Conservation (phyloP, 2,329 filamentous ascomycete genomes). For the Diaporthe batatas region DNA sequence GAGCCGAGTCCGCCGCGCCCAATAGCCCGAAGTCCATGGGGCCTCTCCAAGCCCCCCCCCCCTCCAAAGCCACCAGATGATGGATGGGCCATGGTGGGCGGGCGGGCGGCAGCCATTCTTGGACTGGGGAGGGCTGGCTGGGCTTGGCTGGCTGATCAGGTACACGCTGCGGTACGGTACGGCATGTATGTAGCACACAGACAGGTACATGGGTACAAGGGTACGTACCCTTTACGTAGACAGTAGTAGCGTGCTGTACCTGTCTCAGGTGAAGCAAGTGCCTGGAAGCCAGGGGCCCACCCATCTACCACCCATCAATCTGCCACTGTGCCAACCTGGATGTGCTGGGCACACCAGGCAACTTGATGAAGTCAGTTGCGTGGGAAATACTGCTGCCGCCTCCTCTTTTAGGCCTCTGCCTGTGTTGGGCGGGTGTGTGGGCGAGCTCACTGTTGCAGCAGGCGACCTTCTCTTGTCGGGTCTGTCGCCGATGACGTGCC, state of each 20-base stretch:
- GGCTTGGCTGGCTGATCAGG: slow-evolving; percentile 6
- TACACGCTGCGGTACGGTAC: neutral
- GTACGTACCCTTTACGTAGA: too few species aligned
- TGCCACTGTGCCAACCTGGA: too few species aligned
- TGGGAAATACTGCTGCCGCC: too few species aligned
- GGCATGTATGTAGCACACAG: too few species aligned
- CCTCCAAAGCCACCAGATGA: neutral
- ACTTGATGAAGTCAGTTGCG: too few species aligned
- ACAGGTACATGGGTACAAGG: slow-evolving; percentile 4
- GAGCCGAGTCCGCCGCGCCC: slow-evolving; percentile 11
- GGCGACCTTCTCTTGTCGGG: slow-evolving; percentile 27
- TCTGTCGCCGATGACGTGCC: slow-evolving; percentile 29
- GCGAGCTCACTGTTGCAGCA: neutral
- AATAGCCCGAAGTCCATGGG: neutral
- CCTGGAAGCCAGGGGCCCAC: too few species aligned
- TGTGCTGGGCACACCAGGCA: too few species aligned
- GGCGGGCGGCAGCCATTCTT: slow-evolving; percentile 9
- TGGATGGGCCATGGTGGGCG: neutral
- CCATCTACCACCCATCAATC: too few species aligned
- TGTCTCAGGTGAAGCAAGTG: too few species aligned
- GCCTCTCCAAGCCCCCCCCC: too few species aligned
- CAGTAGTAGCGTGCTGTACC: too few species aligned
- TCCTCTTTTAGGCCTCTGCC: neutral
- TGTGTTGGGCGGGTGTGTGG: neutral
- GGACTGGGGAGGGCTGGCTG: neutral